Evolutionary conservation across 306 rosid genomes (phyloP), one percentile per base, ranked within the genome.

Genomic region (Vigna unguiculata): DNA sequence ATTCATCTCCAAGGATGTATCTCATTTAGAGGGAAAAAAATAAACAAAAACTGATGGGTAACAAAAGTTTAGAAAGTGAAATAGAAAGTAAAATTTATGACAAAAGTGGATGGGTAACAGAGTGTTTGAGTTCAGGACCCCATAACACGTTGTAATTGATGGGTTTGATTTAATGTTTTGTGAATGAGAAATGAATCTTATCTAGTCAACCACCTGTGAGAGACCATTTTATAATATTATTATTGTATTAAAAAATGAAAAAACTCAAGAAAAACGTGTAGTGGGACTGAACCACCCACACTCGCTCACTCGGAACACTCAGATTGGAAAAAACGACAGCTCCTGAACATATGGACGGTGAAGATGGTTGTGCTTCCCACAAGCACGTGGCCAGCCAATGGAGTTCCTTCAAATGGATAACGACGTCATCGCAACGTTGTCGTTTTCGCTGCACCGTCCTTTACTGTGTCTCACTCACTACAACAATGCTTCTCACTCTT

Each of bases 391-490:
- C 78, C 74, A 66, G 58, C 80, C 38, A 78, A 22, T 55, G 21
- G 36, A 66, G 40, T 76, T 64, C 46, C 55, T 51, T 54, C 55
- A 43, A 43, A 57, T 58, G 77, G 82, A 70, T 21, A n/a, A 16
- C 54, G 21, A 70, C 46, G 64, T 60, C 77, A 51, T 22, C 48
- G 19, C 2, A 49, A 49, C 52, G 54, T 4, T 69, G 64, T 60
- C 65, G 71, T 79, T 78, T 71, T 24, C 13, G 20, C 48, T 49
- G 57, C 78, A 79, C 78, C 82, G 78, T 78, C 82, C 72, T 15
- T 22, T 15, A 1, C 47, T 15, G 59, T 20, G 1, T 14, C 48
- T 13, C 16, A 2, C 48, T 13, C 16, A 2, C 51, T 1, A 46
- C 6, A 12, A 3, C 49, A 3, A 45, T n/a, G 14, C 51, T 13